A percentile compares a stretch with the other conserved stretches of the same genome.
These are phyloP conservation scores for Cladosporium sp. DNA, from an alignment of 2,329 filamentous ascomycete genomes.

Conservation along the genomic window DNA sequence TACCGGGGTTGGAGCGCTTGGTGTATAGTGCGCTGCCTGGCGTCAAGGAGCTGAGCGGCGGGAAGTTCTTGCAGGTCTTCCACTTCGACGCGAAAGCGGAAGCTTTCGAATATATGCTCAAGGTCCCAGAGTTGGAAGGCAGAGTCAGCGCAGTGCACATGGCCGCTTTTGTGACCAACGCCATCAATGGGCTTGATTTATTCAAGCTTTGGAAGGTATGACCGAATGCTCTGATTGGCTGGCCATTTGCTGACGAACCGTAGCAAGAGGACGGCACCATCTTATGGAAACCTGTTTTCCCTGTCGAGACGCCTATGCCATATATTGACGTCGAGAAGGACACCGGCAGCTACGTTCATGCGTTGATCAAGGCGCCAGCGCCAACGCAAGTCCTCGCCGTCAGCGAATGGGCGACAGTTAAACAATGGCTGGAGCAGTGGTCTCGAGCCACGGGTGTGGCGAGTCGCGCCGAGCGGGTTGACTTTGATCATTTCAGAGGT, in stretches of 20 bases:
- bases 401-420: not conserved
- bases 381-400: slow-evolving; percentile 4
- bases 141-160: slow-evolving; percentile 22
- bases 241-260: not conserved
- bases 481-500: not conserved
- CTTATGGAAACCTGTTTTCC: not conserved
- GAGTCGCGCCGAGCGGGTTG: not conserved
- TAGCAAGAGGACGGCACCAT: slow-evolving; percentile 7
- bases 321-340: slow-evolving; percentile 21
- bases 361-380: slow-evolving; percentile 19
- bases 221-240: too few species aligned
- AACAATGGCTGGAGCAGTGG: not conserved
- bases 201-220: slow-evolving; percentile 27
- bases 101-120: slow-evolving; percentile 21
- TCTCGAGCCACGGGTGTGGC: not conserved
- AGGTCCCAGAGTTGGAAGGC: slow-evolving; percentile 5
- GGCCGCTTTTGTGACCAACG: slow-evolving; percentile 17
- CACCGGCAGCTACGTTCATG: slow-evolving; percentile 19
- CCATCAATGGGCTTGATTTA: slow-evolving; percentile 11
- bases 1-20: slow-evolving; percentile 39
- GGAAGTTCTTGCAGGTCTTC: slow-evolving; percentile 43
- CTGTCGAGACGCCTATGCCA: not conserved
- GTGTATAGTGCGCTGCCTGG: slow-evolving; percentile 41
- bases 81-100: slow-evolving; percentile 48
- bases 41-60: slow-evolving; percentile 38